A percentile compares a stretch with the other conserved stretches of the same genome.
phyloP scores from a whole-genome alignment of 108 stramenopile genomes.

The Hondaea fermentalgiana region DNA sequence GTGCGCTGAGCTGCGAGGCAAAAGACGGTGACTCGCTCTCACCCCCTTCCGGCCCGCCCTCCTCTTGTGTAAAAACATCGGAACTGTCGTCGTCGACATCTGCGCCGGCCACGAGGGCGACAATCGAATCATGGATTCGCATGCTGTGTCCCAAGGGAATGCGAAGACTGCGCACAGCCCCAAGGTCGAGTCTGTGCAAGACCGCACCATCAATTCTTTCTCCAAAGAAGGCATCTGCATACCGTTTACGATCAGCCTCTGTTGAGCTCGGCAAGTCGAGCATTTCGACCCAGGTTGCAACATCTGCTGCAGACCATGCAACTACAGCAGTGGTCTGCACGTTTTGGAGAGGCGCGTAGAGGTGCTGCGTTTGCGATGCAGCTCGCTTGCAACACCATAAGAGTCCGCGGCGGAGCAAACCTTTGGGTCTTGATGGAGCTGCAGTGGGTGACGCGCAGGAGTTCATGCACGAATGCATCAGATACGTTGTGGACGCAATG shows the following conservation, averaged over 20 bases:
- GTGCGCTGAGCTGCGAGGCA: too few relatives aligned
- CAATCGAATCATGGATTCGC: not conserved
- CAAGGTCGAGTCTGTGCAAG: not conserved
- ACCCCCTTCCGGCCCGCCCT: too few relatives aligned
- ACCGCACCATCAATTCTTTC: not conserved
- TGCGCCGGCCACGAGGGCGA: not conserved
- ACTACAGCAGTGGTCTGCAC: not conserved
- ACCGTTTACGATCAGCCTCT: not conserved
- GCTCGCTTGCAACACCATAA: not conserved
- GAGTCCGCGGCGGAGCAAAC: too few relatives aligned
- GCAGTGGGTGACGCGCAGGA: not conserved
- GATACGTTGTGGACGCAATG: too few relatives aligned
- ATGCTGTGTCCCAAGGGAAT: not conserved
- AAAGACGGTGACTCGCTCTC: too few relatives aligned
- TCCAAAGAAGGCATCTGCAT: not conserved
- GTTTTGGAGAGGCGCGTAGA: not conserved
- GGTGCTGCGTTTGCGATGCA: not conserved
- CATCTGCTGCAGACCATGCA: not conserved
- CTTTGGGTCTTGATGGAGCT: not conserved
- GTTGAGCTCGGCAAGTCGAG: not conserved
- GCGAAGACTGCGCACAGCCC: not conserved
- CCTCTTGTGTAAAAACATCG: too few relatives aligned
- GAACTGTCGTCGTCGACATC: too few relatives aligned
- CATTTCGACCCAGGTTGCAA: not conserved
- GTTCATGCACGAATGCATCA: not conserved